These are phyloP conservation scores for Microcyclospora pomicola DNA, from an alignment of 2,329 filamentous ascomycete genomes.

Conservation along the genomic window DNA sequence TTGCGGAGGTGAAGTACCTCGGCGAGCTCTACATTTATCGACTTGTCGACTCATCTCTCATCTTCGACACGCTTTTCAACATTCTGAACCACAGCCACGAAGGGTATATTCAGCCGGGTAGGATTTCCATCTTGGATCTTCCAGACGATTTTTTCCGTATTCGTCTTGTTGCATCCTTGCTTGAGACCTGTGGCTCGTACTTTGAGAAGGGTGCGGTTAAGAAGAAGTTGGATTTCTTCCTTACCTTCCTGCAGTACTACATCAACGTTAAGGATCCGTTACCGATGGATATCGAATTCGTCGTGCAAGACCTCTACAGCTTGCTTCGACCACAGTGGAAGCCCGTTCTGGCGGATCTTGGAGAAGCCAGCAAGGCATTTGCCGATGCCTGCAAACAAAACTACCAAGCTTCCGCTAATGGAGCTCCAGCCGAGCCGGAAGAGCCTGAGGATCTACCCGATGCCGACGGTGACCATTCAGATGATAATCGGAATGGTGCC, in stretches of 20 bases:
- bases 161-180: slow-evolving; percentile 70
- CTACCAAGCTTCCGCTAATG: slow-evolving; percentile 63
- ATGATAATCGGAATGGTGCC: slow-evolving; percentile 30
- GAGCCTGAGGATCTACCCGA: slow-evolving; percentile 34
- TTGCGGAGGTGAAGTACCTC: slow-evolving; percentile 92
- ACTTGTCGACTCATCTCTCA: slow-evolving; percentile 85
- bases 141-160: slow-evolving; percentile 96
- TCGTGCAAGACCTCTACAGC: slow-evolving; percentile 82
- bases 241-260: slow-evolving; percentile 96
- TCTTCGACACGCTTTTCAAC: slow-evolving; percentile 91
- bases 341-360: slow-evolving; percentile 54
- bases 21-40: slow-evolving; percentile 96
- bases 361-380: slow-evolving; percentile 74
- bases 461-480: slow-evolving; percentile 40
- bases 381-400: slow-evolving; percentile 80
- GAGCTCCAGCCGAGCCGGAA: slow-evolving; percentile 56
- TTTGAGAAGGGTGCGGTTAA: slow-evolving; percentile 87
- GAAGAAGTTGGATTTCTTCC: slow-evolving; percentile 95
- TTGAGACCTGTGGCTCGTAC: slow-evolving; percentile 93
- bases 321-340: slow-evolving; percentile 87
- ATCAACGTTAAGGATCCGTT: slow-evolving; percentile 77
- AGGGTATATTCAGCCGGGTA: slow-evolving; percentile 68
- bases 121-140: slow-evolving; percentile 63
- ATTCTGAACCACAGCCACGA: slow-evolving; percentile 85
- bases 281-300: slow-evolving; percentile 95